Conservation (phyloP, 306 rosid species). For the Gillenia trifoliata region DNA sequence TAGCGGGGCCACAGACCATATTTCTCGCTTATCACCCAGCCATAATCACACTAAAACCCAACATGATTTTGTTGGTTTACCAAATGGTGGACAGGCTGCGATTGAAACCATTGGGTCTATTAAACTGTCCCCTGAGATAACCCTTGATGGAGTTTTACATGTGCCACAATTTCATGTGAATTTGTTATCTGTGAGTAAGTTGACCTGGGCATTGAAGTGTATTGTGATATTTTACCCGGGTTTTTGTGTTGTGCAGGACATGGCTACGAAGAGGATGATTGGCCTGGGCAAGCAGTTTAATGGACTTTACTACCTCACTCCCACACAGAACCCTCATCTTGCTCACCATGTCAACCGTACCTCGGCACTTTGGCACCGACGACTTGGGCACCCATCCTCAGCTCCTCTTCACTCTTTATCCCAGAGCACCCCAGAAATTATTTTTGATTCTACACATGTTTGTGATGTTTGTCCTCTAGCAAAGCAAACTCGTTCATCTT, state of each 20-base stretch:
- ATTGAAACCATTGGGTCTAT: neutral
- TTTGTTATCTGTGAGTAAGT: slow-evolving; percentile 1
- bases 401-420: neutral
- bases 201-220: neutral
- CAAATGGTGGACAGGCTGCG: neutral
- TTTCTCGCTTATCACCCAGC: neutral
- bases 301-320: neutral
- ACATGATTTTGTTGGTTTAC: neutral
- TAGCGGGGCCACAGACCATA: neutral
- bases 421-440: neutral
- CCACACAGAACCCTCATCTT: neutral
- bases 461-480: neutral
- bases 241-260: slow-evolving; percentile 1
- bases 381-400: neutral
- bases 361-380: neutral
- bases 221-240: neutral
- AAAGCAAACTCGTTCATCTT: no score
- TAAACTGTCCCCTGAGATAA: neutral
- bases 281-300: slow-evolving; percentile 11
- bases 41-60: neutral
- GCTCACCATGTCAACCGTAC: neutral
- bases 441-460: neutral
- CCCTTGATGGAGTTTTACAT: neutral
- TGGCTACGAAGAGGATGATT: slow-evolving; percentile 5
- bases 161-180: neutral